Conservation (phyloP, 2,329 filamentous ascomycete genomes). For the Aspergillus vadensis region DNA sequence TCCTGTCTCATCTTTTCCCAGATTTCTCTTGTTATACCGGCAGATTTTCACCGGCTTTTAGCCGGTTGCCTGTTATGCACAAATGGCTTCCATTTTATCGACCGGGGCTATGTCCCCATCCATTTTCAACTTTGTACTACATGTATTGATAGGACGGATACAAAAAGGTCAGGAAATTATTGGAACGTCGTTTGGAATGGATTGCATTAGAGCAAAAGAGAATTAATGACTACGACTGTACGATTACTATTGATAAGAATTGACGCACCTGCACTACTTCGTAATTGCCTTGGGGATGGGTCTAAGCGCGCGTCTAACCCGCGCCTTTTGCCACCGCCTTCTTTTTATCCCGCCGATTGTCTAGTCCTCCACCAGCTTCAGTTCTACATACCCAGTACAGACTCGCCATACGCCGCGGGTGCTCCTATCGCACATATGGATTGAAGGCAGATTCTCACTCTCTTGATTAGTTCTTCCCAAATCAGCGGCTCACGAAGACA, state of each 20-base stretch:
- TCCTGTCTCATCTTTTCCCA: background rate
- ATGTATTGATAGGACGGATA: constrained; percentile 27
- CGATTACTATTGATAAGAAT: constrained; percentile 25
- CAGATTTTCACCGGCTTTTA: background rate
- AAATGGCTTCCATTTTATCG: background rate
- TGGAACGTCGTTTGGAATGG: constrained; percentile 21
- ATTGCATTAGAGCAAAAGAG: constrained; percentile 23
- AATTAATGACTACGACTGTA: constrained; percentile 37
- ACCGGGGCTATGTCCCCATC: constrained; percentile 9
- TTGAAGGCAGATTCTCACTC: background rate
- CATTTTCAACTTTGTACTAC: constrained; percentile 22
- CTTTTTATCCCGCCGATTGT: constrained; percentile 4
- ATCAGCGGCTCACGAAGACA: background rate
- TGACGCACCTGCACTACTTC: no score
- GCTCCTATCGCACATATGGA: background rate
- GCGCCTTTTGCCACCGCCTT: constrained; percentile 18
- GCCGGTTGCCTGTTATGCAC: background rate
- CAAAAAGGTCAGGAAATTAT: constrained; percentile 18
- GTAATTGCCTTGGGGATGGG: background rate
- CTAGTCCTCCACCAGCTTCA: constrained; percentile 1
- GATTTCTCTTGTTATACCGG: background rate
- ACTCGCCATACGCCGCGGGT: background rate
- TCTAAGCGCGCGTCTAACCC: constrained; percentile 25
- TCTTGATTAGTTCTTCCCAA: no score
- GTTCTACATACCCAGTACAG: background rate